A percentile compares a stretch with the other conserved stretches of the same genome.
Evolutionary conservation across 2,329 filamentous ascomycete species (phyloP).

Genomic region (Bipolaris sorokiniana): DNA sequence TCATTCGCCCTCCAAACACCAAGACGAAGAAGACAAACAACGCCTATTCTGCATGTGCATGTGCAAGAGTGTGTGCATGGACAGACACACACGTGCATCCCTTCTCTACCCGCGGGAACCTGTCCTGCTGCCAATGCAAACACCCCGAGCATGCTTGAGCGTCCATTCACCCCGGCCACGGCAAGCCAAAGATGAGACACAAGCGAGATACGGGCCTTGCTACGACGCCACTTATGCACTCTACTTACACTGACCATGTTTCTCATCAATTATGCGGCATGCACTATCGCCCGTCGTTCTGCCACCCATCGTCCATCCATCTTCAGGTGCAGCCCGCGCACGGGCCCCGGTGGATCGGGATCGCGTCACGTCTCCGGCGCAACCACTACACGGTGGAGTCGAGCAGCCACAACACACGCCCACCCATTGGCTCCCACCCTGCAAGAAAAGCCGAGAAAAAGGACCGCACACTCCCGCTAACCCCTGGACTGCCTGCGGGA

Average conservation of each 20-base stretch:
- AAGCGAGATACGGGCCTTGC: slow-evolving; percentile 13
- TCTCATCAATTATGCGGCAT: slow-evolving; percentile 9
- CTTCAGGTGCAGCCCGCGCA: slow-evolving; percentile 1
- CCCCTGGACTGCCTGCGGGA: neutral
- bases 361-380: slow-evolving; percentile 8
- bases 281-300: slow-evolving; percentile 5
- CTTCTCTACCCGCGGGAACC: neutral
- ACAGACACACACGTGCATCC: neutral
- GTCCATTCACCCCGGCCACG: slow-evolving; percentile 10
- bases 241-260: slow-evolving; percentile 1
- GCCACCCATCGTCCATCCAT: neutral
- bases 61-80: too few relatives aligned
- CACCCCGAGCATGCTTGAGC: too few relatives aligned
- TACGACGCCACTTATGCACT: slow-evolving; percentile 14
- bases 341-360: slow-evolving; percentile 6
- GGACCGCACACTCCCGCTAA: neutral
- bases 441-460: slow-evolving; percentile 5
- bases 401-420: slow-evolving; percentile 6
- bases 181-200: slow-evolving; percentile 15
- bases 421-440: slow-evolving; percentile 1
- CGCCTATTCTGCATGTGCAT: neutral
- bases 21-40: neutral
- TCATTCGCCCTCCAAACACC: slow-evolving; percentile 3
- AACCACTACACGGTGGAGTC: slow-evolving; percentile 4
- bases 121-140: too few relatives aligned